A percentile compares a stretch with the other conserved stretches of the same genome.
These are phyloP conservation scores for Chlorophyllum brunneum DNA, from an alignment of 768 basidiomycete species.

Conservation along the genomic window DNA sequence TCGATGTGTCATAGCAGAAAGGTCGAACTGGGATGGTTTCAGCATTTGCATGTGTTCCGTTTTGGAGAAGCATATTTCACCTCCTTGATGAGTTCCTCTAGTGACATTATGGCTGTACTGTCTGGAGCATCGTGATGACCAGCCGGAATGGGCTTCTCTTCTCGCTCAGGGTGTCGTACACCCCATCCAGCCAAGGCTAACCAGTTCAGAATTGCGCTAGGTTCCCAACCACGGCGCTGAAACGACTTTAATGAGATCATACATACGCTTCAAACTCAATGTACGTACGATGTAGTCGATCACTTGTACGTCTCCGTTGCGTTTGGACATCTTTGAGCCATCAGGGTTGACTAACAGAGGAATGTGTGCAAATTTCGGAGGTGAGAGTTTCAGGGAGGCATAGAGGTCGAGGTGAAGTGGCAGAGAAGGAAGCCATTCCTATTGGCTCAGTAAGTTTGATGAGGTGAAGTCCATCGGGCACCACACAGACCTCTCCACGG, in stretches of 20 bases:
- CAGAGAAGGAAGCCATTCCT: slow-evolving; percentile 97
- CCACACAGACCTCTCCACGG: slow-evolving; percentile 72
- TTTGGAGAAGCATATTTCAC: slow-evolving; percentile 26
- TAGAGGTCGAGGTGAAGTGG: slow-evolving; percentile 91
- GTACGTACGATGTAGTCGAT: slow-evolving; percentile 75
- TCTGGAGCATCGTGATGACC: slow-evolving; percentile 47
- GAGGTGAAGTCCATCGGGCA: background rate
- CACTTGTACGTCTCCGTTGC: slow-evolving; percentile 86
- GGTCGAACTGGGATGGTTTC: slow-evolving; percentile 59
- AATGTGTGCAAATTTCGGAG: slow-evolving; percentile 87
- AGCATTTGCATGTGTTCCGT: too few species aligned
- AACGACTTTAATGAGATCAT: background rate
- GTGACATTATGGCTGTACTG: slow-evolving; percentile 58
- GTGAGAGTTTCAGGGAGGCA: slow-evolving; percentile 60
- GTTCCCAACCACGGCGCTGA: slow-evolving; percentile 87
- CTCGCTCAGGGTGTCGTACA: slow-evolving; percentile 35
- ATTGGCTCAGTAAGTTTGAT: background rate
- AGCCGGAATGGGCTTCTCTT: slow-evolving; percentile 17
- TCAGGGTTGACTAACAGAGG: slow-evolving; percentile 88
- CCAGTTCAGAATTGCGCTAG: slow-evolving; percentile 87
- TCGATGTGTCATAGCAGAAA: slow-evolving; percentile 73
- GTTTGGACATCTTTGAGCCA: slow-evolving; percentile 92
- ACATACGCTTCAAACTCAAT: background rate
- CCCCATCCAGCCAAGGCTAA: slow-evolving; percentile 95
- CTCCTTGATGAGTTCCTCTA: slow-evolving; percentile 61